phyloP scores from a whole-genome alignment of 257 asterid species.

The Solanum sitiens region DNA sequence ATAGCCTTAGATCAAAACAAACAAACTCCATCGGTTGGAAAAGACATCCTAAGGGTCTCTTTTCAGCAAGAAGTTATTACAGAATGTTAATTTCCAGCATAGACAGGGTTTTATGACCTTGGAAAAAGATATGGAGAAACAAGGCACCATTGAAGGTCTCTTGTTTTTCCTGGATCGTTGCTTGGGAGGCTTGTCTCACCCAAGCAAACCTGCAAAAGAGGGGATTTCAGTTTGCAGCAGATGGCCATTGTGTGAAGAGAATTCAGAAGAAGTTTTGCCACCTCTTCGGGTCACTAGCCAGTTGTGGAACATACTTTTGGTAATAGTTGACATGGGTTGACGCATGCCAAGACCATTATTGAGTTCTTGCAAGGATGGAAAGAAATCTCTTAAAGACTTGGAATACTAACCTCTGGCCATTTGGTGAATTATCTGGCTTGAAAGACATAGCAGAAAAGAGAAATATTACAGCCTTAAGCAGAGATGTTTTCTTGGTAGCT shows the following conservation, averaged over 20 bases:
- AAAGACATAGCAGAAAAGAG: neutral
- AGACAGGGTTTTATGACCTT: neutral
- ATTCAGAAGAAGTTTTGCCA: neutral
- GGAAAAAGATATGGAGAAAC: neutral
- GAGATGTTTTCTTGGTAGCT: neutral
- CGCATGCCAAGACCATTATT: neutral
- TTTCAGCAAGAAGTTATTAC: neutral
- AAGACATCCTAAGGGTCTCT: neutral
- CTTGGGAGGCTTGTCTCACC: neutral
- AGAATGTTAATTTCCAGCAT: neutral
- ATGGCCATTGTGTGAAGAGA: neutral
- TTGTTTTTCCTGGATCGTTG: neutral
- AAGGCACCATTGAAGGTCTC: neutral
- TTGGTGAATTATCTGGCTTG: neutral
- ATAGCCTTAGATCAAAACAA: neutral
- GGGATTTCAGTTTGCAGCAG: neutral
- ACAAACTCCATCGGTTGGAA: neutral
- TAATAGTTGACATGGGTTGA: neutral
- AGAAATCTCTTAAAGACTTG: neutral
- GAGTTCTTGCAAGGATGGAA: neutral
- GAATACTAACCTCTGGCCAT: neutral
- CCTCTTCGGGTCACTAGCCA: neutral
- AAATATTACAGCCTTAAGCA: neutral
- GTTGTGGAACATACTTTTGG: neutral
- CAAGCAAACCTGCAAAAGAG: neutral